A percentile compares a stretch with the other conserved stretches of the same genome.
These are phyloP conservation scores for Penicillium goetzii DNA, from an alignment of 495 filamentous ascomycete genomes.

Conservation along the genomic window DNA sequence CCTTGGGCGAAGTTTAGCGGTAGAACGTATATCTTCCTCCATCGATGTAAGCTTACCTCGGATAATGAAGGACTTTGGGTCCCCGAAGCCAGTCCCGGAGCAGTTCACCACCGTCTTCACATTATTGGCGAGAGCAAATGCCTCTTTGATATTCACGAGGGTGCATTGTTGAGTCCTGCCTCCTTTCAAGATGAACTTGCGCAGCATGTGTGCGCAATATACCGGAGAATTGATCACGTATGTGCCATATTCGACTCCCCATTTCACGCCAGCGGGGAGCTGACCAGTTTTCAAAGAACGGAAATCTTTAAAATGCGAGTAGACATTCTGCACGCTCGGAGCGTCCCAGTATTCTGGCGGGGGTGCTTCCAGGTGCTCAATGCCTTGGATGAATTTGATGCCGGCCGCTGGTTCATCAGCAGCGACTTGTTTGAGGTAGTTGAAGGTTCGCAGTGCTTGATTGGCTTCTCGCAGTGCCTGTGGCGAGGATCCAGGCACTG, in stretches of 20 bases:
- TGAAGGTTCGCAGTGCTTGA: constrained; percentile 56
- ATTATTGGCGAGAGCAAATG: constrained; percentile 42
- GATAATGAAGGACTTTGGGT: constrained; percentile 57
- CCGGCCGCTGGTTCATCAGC: constrained; percentile 50
- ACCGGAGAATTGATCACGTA: constrained; percentile 66
- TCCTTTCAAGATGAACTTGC: constrained; percentile 54
- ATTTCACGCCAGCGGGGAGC: constrained; percentile 50
- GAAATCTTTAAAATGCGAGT: constrained; percentile 52
- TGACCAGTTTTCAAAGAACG: constrained; percentile 41
- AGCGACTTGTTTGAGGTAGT: constrained; percentile 50
- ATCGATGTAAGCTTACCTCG: constrained; percentile 49
- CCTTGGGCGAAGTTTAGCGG: constrained; percentile 22
- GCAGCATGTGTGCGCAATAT: constrained; percentile 59
- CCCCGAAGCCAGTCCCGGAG: constrained; percentile 58
- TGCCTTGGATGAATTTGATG: constrained; percentile 54
- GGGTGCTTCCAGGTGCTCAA: constrained; percentile 64
- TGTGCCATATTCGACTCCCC: constrained; percentile 61
- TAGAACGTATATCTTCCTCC: too few relatives aligned
- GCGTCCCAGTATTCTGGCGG: constrained; percentile 46
- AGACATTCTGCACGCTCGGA: constrained; percentile 29
- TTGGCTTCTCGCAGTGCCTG: constrained; percentile 50
- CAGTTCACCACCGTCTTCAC: constrained; percentile 62
- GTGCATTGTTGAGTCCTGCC: constrained; percentile 50
- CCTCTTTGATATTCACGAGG: constrained; percentile 51
- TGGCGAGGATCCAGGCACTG: constrained; percentile 49